Evolutionary conservation across 345 rosid species (phyloP), one percentile per base, ranked within the genome.

Genomic region (Pistacia vera): DNA sequence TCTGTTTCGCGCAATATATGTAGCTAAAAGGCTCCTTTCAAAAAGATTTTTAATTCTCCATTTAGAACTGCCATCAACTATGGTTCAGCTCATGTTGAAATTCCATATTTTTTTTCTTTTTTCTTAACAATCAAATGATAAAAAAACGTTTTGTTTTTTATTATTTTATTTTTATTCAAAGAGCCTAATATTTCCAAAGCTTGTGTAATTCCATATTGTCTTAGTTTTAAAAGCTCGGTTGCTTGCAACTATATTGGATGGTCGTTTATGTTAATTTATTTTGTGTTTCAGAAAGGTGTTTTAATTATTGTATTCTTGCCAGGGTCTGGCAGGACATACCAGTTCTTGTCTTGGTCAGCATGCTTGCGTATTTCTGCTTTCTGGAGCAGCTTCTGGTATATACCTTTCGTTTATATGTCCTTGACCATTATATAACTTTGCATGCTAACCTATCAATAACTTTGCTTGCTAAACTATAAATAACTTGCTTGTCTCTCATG

Each of bases 331-430:
- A 85, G 71, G 88, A 87, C 72, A 82, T 81, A 14, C 90, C 92
- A 41, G 72, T 85, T 78, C 95, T 91, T 67, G 85, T 89, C 75
- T 81, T 89, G 82, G 85, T 88, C 80, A 91, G 92, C 82, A 88
- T 89, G 89, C 87, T 91, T 41, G 92, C 88, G 3, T 91, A 91
- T 79, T 89, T 89, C 63, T 88, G 89, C 83, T 86, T 88, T 79
- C 76, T 91, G 52, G 95, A 89, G 87, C 90, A 89, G 79, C 84
- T 91, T 76, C 79, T 91, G 85, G 77, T 88, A 74, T 11, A 22
- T 63, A 51, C 49, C 4, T 13, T 58, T 66, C 11, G 2, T 65
- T 55, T 36, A 41, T 41, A 41, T 41, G 46, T 41, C 9, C 46
- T 41, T 6, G 46, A 41, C 46, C 8, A 41, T 41, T 8, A 41